A percentile compares a stretch with the other conserved stretches of the same genome.
phyloP scores from a whole-genome alignment of 371 early-diverging fungal species.

The Phascolomyces articulosus region DNA sequence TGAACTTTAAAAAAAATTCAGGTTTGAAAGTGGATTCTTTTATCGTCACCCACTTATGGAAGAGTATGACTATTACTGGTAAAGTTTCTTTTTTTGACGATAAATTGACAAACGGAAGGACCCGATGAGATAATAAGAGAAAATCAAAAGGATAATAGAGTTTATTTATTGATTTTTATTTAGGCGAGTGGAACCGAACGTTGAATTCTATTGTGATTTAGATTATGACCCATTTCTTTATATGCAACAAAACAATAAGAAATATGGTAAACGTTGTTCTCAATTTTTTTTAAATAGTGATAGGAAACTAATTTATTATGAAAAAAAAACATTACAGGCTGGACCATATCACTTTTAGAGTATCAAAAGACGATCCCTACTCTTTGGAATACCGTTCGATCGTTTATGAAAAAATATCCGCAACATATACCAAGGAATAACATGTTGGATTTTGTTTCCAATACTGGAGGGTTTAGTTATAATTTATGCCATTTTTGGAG shows the following conservation, averaged over 20 bases:
- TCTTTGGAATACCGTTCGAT: conserved; percentile 69
- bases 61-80: conserved; percentile 93
- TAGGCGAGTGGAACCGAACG: conserved; percentile 88
- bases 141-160: not conserved
- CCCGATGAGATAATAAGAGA: too few relatives aligned
- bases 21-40: conserved; percentile 90
- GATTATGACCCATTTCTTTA: conserved; percentile 90
- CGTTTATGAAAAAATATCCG: conserved; percentile 60
- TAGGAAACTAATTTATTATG: not conserved
- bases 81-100: not conserved
- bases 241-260: conserved; percentile 81
- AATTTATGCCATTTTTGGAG: conserved; percentile 96
- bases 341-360: conserved; percentile 83
- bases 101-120: too few relatives aligned
- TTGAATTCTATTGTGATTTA: conserved; percentile 85
- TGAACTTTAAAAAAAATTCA: too few relatives aligned
- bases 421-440: conserved; percentile 33
- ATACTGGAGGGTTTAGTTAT: conserved; percentile 44
- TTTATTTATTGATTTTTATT: not conserved
- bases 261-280: conserved; percentile 77
- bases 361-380: conserved; percentile 81
- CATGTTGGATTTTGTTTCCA: conserved; percentile 37
- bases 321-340: too few relatives aligned
- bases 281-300: too few relatives aligned
- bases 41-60: conserved; percentile 76